These are phyloP conservation scores for Coemansia sp. DNA, from an alignment of 371 early-diverging fungal species.

Conservation along the genomic window DNA sequence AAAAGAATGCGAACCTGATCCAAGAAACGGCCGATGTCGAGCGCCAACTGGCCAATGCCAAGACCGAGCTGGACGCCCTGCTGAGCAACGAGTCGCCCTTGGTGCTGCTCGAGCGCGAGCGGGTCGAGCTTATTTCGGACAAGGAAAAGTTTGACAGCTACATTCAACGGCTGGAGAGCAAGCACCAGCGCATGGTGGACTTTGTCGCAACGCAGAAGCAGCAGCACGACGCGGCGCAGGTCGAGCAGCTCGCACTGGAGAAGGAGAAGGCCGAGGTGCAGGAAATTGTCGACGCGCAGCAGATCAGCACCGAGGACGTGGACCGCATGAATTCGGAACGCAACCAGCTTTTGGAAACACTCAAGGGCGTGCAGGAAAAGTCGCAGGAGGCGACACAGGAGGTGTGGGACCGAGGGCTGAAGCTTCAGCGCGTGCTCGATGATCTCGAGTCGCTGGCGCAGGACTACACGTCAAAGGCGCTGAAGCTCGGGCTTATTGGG, in stretches of 20 bases:
- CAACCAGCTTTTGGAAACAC: slow-evolving; percentile 55
- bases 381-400: slow-evolving; percentile 29
- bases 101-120: slow-evolving; percentile 55
- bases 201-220: slow-evolving; percentile 29
- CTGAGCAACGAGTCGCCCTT: slow-evolving; percentile 58
- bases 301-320: slow-evolving; percentile 75
- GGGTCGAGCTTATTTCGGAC: slow-evolving; percentile 51
- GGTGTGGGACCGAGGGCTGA: slow-evolving; percentile 44
- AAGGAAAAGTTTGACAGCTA: slow-evolving; percentile 55
- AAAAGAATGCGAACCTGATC: slow-evolving; percentile 53
- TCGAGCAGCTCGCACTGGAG: slow-evolving; percentile 41
- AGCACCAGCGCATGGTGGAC: slow-evolving; percentile 55
- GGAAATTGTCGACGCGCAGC: slow-evolving; percentile 65
- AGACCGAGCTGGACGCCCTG: slow-evolving; percentile 52
- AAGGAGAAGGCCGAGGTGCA: slow-evolving; percentile 51
- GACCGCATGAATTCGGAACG: slow-evolving; percentile 77
- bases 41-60: slow-evolving; percentile 49
- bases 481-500: slow-evolving; percentile 43
- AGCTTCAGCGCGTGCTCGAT: slow-evolving; percentile 47
- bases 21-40: slow-evolving; percentile 54
- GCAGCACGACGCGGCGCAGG: slow-evolving; percentile 39
- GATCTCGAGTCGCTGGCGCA: slow-evolving; percentile 34
- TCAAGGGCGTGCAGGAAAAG: slow-evolving; percentile 50
- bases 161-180: slow-evolving; percentile 54
- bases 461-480: slow-evolving; percentile 38